Percentiles rank a stretch among this genome's conserved stretches.
phyloP scores from a whole-genome alignment of 1,284 basidiomycete species.

The Cutaneotrichosporon cutaneum region DNA sequence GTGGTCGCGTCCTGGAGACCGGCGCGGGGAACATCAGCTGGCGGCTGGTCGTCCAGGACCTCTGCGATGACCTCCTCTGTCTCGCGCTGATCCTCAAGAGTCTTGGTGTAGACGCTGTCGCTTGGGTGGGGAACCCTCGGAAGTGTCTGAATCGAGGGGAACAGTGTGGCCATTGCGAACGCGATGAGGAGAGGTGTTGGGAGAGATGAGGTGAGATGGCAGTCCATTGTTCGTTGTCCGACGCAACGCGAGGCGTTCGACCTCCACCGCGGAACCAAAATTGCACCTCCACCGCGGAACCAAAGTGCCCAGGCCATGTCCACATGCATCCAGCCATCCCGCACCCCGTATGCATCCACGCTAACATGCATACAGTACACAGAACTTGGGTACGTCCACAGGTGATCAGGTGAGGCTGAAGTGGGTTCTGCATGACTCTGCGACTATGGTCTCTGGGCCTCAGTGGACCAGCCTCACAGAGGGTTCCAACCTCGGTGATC shows the following conservation, averaged over 20 bases:
- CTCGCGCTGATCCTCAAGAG: conserved; percentile 64
- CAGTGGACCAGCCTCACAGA: too few relatives aligned
- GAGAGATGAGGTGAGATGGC: background rate
- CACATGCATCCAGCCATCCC: background rate
- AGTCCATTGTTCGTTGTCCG: background rate
- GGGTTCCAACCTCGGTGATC: too few relatives aligned
- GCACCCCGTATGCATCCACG: too few relatives aligned
- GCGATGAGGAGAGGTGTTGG: background rate
- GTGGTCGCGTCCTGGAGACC: conserved; percentile 21
- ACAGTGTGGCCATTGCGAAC: conserved; percentile 2
- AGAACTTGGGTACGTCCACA: too few relatives aligned
- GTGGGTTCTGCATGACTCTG: too few relatives aligned
- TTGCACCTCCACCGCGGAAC: background rate
- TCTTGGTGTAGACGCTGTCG: conserved; percentile 64
- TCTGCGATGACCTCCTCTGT: conserved; percentile 63
- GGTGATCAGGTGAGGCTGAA: too few relatives aligned
- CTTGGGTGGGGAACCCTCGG: conserved; percentile 29
- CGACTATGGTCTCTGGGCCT: too few relatives aligned
- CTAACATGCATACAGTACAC: too few relatives aligned
- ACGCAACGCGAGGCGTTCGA: background rate
- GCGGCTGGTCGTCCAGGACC: conserved; percentile 13
- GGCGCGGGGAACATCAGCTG: conserved; percentile 27
- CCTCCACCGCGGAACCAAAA: conserved; percentile 1
- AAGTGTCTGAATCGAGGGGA: conserved; percentile 42
- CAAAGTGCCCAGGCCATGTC: background rate